Conservation (phyloP, 306 rosid species). For the Oxytropis ochrocephala region DNA sequence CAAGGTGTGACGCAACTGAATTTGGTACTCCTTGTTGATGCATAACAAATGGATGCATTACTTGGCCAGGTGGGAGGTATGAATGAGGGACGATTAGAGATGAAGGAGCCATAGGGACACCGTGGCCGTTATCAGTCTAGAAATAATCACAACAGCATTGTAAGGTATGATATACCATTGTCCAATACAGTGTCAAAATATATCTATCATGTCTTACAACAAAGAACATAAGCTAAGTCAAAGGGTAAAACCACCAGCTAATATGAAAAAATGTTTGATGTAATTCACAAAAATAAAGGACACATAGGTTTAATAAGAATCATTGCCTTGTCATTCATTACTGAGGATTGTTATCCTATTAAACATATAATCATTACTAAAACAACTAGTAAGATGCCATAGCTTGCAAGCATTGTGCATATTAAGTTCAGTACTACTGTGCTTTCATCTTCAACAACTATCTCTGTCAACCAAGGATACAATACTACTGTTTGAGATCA, state of each 20-base stretch:
- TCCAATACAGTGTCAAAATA: not conserved
- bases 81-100: constrained; percentile 84
- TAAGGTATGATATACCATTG: not conserved
- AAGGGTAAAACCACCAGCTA: not conserved
- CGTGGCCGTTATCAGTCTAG: constrained; percentile 60
- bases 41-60: constrained; percentile 81
- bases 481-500: not conserved
- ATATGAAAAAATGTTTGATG: not conserved
- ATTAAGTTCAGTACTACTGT: not conserved
- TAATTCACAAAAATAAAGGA: not conserved
- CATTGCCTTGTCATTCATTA: not conserved
- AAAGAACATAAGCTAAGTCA: not conserved
- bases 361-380: not conserved
- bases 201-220: not conserved
- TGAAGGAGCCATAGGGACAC: constrained; percentile 66
- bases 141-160: constrained; percentile 16
- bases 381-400: not conserved
- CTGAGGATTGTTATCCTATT: not conserved
- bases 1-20: constrained; percentile 70
- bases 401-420: constrained; percentile 3
- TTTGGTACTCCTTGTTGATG: constrained; percentile 84
- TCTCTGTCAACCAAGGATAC: not conserved
- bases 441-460: not conserved
- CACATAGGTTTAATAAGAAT: not conserved
- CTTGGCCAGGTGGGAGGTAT: constrained; percentile 84